These are phyloP conservation scores for Steccherinum ochraceum DNA, from an alignment of 768 basidiomycete species.

Conservation along the genomic window DNA sequence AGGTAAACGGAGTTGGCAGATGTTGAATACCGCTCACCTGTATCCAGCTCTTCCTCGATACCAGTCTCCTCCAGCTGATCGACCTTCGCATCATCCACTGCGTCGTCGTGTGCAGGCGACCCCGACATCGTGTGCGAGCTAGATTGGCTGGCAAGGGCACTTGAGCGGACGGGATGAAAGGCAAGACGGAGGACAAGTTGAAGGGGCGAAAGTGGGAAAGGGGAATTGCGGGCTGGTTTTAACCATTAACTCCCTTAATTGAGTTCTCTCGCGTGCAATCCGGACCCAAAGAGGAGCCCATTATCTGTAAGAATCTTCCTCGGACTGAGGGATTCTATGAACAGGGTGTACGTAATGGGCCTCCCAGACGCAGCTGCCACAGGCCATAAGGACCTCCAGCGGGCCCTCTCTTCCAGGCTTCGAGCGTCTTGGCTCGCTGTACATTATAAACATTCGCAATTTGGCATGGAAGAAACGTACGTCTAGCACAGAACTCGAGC, in stretches of 20 bases:
- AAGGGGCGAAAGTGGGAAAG: conserved; percentile 51
- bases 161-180: conserved; percentile 12
- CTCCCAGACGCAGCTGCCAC: conserved; percentile 9
- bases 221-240: conserved; percentile 64
- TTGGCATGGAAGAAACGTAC: background rate
- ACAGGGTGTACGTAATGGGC: conserved; percentile 45
- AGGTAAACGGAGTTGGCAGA: conserved; percentile 16
- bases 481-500: background rate
- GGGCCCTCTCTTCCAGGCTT: background rate
- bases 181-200: conserved; percentile 30
- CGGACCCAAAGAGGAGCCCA: conserved; percentile 46
- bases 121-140: conserved; percentile 45
- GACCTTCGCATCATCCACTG: conserved; percentile 42
- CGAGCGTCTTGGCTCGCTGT: too few relatives aligned
- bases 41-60: conserved; percentile 21
- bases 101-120: conserved; percentile 51
- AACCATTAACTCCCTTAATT: conserved; percentile 64
- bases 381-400: too few relatives aligned
- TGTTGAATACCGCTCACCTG: conserved; percentile 18
- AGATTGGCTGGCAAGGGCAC: conserved; percentile 14
- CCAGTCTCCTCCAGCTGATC: conserved; percentile 54
- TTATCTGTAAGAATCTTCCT: conserved; percentile 28
- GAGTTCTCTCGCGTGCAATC: conserved; percentile 67
- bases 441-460: background rate
- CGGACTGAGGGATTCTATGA: conserved; percentile 12